Conservation (phyloP, 1,284 basidiomycete genomes). For the Apiotrichum sp. region DNA sequence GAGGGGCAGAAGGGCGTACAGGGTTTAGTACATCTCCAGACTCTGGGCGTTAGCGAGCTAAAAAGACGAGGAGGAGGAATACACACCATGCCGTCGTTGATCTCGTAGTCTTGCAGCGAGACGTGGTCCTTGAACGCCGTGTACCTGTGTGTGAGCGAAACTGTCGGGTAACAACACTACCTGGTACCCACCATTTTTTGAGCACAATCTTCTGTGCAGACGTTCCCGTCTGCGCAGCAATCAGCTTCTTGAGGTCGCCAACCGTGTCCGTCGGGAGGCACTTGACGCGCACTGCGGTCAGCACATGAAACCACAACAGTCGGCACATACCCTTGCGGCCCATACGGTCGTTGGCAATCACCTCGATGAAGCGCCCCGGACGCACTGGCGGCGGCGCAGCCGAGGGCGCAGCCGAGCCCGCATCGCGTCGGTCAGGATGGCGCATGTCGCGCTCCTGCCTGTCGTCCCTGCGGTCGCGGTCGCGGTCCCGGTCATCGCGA, state of each 20-base stretch:
- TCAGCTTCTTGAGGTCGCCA: slow-evolving; percentile 92
- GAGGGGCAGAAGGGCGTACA: no score
- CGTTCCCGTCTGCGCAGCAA: slow-evolving; percentile 93
- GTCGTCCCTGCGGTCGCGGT: no score
- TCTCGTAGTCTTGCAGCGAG: slow-evolving; percentile 88
- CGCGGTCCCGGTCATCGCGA: slow-evolving; percentile 2
- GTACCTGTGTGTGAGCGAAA: slow-evolving; percentile 57
- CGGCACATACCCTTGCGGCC: slow-evolving; percentile 75
- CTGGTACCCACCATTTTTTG: slow-evolving; percentile 79
- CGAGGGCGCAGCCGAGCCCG: background rate
- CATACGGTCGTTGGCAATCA: slow-evolving; percentile 94
- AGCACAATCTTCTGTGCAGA: slow-evolving; percentile 77
- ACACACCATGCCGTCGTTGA: slow-evolving; percentile 72
- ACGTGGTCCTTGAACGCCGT: slow-evolving; percentile 92
- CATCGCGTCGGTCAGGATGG: slow-evolving; percentile 2
- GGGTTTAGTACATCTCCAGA: slow-evolving; percentile 76
- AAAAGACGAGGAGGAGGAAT: no score
- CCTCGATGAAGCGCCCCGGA: slow-evolving; percentile 55
- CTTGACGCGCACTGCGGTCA: slow-evolving; percentile 71
- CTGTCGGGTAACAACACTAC: background rate
- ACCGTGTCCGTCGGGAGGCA: slow-evolving; percentile 92
- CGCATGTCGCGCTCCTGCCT: background rate
- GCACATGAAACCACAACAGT: background rate
- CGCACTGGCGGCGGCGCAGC: slow-evolving; percentile 8
- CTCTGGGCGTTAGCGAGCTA: slow-evolving; percentile 47